Evolutionary conservation across 192 early-diverging fungal species (phyloP).

Genomic region (Coemansia sp.): DNA sequence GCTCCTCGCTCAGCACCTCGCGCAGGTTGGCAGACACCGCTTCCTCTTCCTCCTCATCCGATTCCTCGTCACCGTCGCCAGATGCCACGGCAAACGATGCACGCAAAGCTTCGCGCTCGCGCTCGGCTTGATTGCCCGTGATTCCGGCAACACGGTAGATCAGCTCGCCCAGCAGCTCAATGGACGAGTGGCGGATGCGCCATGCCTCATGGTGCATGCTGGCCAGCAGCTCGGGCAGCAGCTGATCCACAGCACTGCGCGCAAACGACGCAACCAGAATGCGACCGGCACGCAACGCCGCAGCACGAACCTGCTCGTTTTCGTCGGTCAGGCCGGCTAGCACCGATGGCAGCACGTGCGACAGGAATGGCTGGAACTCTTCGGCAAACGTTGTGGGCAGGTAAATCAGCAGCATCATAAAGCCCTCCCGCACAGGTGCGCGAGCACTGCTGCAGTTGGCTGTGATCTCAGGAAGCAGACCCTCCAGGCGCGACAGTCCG

Average conservation of each 20-base stretch:
- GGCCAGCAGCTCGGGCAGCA: constrained; percentile 87
- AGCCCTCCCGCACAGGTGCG: constrained; percentile 90
- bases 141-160: constrained; percentile 90
- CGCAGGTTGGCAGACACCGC: constrained; percentile 40
- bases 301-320: constrained; percentile 87
- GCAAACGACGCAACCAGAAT: constrained; percentile 93
- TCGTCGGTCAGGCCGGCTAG: constrained; percentile 94
- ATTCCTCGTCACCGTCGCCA: constrained; percentile 31
- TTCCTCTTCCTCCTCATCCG: constrained; percentile 30
- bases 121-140: constrained; percentile 61
- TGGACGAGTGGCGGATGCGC: constrained; percentile 93
- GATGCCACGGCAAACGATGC: constrained; percentile 46
- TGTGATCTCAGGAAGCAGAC: constrained; percentile 86
- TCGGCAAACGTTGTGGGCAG: constrained; percentile 93
- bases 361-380: constrained; percentile 88
- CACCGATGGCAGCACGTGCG: constrained; percentile 83
- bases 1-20: constrained; percentile 65
- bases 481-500: constrained; percentile 81
- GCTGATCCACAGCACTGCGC: constrained; percentile 77
- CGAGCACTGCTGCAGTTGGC: constrained; percentile 71
- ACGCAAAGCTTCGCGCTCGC: constrained; percentile 47
- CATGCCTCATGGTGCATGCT: constrained; percentile 91
- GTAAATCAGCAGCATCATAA: constrained; percentile 92
- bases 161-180: constrained; percentile 94
- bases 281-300: constrained; percentile 87